These are phyloP conservation scores for Xylariaceae sp. DNA, from an alignment of 2,329 filamentous ascomycete species.

Conservation along the genomic window DNA sequence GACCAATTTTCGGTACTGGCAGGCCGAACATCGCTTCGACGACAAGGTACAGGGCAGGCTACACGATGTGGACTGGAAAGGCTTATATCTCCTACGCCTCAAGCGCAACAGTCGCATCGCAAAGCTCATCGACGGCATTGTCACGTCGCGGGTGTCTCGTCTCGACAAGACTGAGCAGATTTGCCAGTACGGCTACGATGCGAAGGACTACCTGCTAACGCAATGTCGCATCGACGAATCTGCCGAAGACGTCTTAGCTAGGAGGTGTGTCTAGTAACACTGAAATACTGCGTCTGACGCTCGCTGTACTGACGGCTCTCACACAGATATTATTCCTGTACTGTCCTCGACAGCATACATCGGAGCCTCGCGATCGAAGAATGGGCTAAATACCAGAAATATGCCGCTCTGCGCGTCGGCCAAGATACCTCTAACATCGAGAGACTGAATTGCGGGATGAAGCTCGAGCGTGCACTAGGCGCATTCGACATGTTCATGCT, in stretches of 20 bases:
- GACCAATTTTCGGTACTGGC: conserved; percentile 76
- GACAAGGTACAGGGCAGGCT: conserved; percentile 60
- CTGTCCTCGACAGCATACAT: conserved; percentile 79
- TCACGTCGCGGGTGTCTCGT: conserved; percentile 73
- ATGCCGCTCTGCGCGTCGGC: conserved; percentile 37
- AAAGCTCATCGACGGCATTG: conserved; percentile 67
- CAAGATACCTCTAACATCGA: conserved; percentile 36
- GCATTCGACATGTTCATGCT: conserved; percentile 91
- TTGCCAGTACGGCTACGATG: conserved; percentile 78
- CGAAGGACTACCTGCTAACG: conserved; percentile 79
- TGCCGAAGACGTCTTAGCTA: conserved; percentile 74
- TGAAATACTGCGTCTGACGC: background rate
- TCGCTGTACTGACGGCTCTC: conserved; percentile 11
- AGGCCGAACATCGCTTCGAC: conserved; percentile 64
- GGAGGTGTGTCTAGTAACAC: conserved; percentile 43
- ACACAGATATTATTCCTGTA: conserved; percentile 71
- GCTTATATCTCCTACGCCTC: conserved; percentile 64
- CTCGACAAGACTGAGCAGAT: conserved; percentile 74
- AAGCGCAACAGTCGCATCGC: conserved; percentile 58
- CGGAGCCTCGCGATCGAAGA: conserved; percentile 77
- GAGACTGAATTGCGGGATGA: conserved; percentile 54
- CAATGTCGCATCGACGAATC: conserved; percentile 66
- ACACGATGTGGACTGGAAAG: conserved; percentile 74
- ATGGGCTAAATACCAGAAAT: conserved; percentile 66
- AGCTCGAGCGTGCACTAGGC: conserved; percentile 75